Percentiles rank a stretch among this genome's conserved stretches.
Conservation (phyloP, 2,329 filamentous ascomycete genomes). For the Canariomyces notabilis region DNA sequence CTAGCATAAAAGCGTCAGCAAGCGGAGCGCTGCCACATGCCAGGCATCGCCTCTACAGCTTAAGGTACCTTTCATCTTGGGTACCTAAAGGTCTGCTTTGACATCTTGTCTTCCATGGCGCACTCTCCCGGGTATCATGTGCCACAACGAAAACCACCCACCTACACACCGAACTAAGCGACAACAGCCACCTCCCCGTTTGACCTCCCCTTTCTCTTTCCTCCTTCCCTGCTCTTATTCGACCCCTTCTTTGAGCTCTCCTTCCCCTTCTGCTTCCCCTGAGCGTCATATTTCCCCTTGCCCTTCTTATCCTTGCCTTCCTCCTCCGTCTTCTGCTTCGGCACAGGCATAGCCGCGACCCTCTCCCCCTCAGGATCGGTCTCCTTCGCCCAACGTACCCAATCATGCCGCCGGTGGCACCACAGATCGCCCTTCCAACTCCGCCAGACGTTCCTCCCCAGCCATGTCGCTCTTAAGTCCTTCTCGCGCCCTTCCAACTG, state of each 20-base stretch:
- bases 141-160: background rate
- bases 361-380: constrained; percentile 35
- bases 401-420: constrained; percentile 48
- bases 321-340: constrained; percentile 16
- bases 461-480: constrained; percentile 48
- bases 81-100: background rate
- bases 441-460: constrained; percentile 53
- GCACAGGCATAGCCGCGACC: constrained; percentile 36
- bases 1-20: too few relatives aligned
- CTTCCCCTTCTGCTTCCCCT: constrained; percentile 12
- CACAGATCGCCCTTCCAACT: constrained; percentile 55
- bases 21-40: background rate
- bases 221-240: constrained; percentile 4
- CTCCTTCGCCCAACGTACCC: constrained; percentile 54
- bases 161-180: background rate
- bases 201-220: background rate
- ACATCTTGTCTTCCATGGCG: background rate
- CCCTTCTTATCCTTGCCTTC: constrained; percentile 7
- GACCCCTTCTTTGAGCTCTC: constrained; percentile 29
- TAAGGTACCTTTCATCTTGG: background rate
- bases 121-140: background rate
- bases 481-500: constrained; percentile 44
- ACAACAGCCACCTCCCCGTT: background rate
- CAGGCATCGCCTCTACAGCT: background rate
- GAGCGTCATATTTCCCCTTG: background rate